Evolutionary conservation across 1,284 basidiomycete genomes (phyloP).

Genomic region (Schizophyllum commune): DNA sequence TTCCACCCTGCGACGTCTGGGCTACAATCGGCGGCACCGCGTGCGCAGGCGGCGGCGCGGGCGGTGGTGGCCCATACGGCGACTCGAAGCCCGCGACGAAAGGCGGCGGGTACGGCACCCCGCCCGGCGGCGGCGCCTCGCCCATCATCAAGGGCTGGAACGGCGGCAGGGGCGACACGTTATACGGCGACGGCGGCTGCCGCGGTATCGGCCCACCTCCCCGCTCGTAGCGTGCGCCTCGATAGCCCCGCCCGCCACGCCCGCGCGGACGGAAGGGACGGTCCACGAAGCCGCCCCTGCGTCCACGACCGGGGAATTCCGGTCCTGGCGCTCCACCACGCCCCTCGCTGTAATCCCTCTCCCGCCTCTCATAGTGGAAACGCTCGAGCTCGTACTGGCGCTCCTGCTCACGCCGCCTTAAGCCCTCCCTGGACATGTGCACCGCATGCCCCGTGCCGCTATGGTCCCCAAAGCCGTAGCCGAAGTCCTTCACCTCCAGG

Average conservation of each 20-base stretch:
- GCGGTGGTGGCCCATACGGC: conserved; percentile 14
- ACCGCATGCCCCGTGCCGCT: conserved; percentile 26
- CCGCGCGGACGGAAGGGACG: not conserved
- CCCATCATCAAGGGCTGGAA: conserved; percentile 24
- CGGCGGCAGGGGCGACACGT: conserved; percentile 25
- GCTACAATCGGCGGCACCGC: conserved; percentile 7
- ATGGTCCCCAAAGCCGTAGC: conserved; percentile 44
- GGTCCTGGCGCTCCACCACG: not conserved
- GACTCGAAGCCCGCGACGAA: conserved; percentile 20
- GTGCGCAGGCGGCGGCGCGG: conserved; percentile 14
- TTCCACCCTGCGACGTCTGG: conserved; percentile 16
- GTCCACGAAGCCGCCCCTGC: not conserved
- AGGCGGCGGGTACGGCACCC: conserved; percentile 15
- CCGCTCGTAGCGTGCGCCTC: not conserved
- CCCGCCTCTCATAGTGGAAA: conserved; percentile 4
- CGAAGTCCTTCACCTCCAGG: conserved; percentile 54
- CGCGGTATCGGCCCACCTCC: conserved; percentile 8
- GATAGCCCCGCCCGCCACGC: not conserved
- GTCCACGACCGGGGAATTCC: not conserved
- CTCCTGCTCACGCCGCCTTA: not conserved
- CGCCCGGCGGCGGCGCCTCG: conserved; percentile 19
- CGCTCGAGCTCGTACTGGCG: conserved; percentile 1
- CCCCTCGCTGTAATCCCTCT: conserved; percentile 13
- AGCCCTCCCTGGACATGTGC: conserved; percentile 19
- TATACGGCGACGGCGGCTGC: conserved; percentile 24